Conservation (phyloP, 352 stramenopile species). For the Peronospora farinosa region DNA sequence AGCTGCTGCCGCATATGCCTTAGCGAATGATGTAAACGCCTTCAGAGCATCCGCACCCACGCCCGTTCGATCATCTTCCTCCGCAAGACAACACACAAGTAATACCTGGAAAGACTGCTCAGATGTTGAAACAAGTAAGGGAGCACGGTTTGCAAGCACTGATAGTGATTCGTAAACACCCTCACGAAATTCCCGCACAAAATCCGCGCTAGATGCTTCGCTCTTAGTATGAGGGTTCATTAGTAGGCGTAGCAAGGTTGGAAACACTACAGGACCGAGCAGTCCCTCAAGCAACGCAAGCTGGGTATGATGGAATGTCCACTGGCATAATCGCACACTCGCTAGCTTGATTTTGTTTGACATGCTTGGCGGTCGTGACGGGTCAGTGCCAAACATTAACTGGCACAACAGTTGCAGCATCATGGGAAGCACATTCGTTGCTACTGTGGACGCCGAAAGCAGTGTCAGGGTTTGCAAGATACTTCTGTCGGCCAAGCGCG, state of each 20-base stretch:
- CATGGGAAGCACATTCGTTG: conserved; percentile 49
- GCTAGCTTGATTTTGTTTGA: conserved; percentile 58
- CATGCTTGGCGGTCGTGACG: conserved; percentile 41
- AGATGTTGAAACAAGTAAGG: conserved; percentile 38
- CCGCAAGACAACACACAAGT: conserved; percentile 50
- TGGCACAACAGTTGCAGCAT: conserved; percentile 73
- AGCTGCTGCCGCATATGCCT: conserved; percentile 34
- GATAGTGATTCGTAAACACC: conserved; percentile 57
- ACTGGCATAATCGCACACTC: conserved; percentile 50
- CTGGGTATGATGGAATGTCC: conserved; percentile 49
- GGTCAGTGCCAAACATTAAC: conserved; percentile 63
- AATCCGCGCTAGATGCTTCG: conserved; percentile 35
- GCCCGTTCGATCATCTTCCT: conserved; percentile 44
- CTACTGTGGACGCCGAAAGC: conserved; percentile 43
- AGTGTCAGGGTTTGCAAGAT: conserved; percentile 50
- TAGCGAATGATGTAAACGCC: conserved; percentile 45
- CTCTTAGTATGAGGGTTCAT: conserved; percentile 57
- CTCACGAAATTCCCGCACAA: conserved; percentile 50
- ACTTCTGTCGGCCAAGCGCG: conserved; percentile 47
- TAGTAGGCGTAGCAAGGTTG: conserved; percentile 54
- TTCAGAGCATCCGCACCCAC: conserved; percentile 58
- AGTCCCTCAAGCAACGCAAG: conserved; percentile 37
- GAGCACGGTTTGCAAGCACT: conserved; percentile 36
- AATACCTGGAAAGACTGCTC: conserved; percentile 73
- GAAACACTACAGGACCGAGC: conserved; percentile 60